Conservation (phyloP, 352 stramenopile genomes). For the Pythium brassicae region DNA sequence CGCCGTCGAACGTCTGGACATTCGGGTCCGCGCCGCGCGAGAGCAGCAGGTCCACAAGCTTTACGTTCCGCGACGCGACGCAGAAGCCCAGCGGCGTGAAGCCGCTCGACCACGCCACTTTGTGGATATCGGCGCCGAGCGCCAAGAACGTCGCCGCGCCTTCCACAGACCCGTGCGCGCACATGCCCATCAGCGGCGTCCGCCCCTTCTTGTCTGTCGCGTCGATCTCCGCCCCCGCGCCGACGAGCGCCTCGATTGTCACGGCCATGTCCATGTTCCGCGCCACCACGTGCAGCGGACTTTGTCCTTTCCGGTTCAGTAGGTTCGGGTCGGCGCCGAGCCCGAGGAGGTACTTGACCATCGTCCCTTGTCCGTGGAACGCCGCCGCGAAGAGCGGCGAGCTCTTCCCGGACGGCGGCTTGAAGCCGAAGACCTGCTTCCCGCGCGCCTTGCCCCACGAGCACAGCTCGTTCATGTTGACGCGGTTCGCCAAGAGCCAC, state of each 20-base stretch:
- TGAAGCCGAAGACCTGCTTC: slow-evolving; percentile 71
- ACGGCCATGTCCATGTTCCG: slow-evolving; percentile 45
- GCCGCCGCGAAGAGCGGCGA: slow-evolving; percentile 63
- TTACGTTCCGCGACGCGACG: slow-evolving; percentile 27
- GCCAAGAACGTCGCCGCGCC: slow-evolving; percentile 62
- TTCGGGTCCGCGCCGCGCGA: slow-evolving; percentile 70
- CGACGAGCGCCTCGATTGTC: slow-evolving; percentile 63
- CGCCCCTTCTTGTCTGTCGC: slow-evolving; percentile 53
- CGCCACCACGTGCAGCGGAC: slow-evolving; percentile 63
- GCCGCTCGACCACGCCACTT: slow-evolving; percentile 71
- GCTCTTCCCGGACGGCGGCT: slow-evolving; percentile 44
- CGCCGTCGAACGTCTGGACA: slow-evolving; percentile 44
- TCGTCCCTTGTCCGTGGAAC: slow-evolving; percentile 44
- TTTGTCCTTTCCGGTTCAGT: slow-evolving; percentile 50
- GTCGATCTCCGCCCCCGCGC: slow-evolving; percentile 54
- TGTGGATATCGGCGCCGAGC: slow-evolving; percentile 59
- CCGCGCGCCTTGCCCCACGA: slow-evolving; percentile 67
- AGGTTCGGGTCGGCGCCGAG: slow-evolving; percentile 50
- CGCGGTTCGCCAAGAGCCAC: slow-evolving; percentile 46
- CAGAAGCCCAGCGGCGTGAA: slow-evolving; percentile 68
- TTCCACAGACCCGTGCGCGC: slow-evolving; percentile 51
- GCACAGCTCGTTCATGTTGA: slow-evolving; percentile 64
- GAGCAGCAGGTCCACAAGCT: slow-evolving; percentile 66
- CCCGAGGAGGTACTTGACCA: slow-evolving; percentile 65
- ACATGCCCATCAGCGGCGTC: slow-evolving; percentile 83